These are phyloP conservation scores for Diaporthe caulivora DNA, from an alignment of 2,329 filamentous ascomycete genomes.

Conservation along the genomic window DNA sequence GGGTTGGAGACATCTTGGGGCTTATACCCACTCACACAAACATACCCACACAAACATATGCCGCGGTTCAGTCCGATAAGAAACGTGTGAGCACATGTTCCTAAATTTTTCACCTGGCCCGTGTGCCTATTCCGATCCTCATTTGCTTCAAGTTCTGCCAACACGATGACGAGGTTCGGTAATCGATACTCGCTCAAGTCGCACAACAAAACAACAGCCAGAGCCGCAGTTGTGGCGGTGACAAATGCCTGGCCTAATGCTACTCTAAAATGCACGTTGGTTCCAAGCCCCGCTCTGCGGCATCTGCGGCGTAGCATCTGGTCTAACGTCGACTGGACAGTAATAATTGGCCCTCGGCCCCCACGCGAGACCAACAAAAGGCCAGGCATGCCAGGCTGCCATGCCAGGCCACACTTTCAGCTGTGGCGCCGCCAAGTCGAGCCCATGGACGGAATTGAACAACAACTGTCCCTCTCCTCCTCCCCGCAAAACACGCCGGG, in stretches of 20 bases:
- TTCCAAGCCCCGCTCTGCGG: slow-evolving; percentile 6
- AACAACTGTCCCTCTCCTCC: not conserved
- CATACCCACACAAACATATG: not conserved
- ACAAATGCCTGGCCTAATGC: slow-evolving; percentile 2
- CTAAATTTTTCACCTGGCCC: not conserved
- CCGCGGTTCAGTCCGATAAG: too few relatives aligned
- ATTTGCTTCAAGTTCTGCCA: too few relatives aligned
- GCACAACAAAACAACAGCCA: not conserved
- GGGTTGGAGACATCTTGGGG: not conserved
- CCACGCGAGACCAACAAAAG: not conserved
- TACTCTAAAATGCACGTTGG: slow-evolving; percentile 19
- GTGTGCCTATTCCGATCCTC: too few relatives aligned
- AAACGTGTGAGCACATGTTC: too few relatives aligned
- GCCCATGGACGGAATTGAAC: not conserved
- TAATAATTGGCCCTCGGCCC: not conserved
- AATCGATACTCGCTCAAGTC: not conserved
- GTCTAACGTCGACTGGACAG: not conserved
- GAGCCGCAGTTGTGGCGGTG: slow-evolving; percentile 8
- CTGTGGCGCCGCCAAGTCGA: slow-evolving; percentile 16
- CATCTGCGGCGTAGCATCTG: not conserved
- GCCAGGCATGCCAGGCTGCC: not conserved
- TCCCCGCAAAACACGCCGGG: not conserved
- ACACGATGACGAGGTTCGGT: not conserved
- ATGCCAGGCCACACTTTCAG: slow-evolving; percentile 14
- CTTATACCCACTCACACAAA: too few relatives aligned